These are phyloP conservation scores for Macaranga tanarius DNA, from an alignment of 441 rosid species.

Conservation along the genomic window DNA sequence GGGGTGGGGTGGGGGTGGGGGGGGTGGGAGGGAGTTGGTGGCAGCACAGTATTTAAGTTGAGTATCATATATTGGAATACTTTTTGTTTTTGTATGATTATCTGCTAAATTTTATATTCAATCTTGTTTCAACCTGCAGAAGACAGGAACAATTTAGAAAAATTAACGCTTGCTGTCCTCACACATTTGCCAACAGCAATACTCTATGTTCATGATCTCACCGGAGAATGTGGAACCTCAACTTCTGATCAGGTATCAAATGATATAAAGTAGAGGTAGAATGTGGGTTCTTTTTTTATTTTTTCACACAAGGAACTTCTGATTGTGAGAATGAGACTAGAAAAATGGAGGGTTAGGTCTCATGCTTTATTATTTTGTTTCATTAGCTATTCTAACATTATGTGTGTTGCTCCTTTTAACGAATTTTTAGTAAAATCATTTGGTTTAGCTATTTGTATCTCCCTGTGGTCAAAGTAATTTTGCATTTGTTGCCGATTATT, in stretches of 20 bases:
- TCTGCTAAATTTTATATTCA: background rate
- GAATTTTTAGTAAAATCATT: background rate
- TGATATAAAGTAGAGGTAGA: background rate
- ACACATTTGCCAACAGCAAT: slow-evolving; percentile 93
- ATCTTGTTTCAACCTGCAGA: slow-evolving; percentile 42
- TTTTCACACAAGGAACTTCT: background rate
- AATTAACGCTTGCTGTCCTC: slow-evolving; percentile 89
- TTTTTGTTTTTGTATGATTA: slow-evolving; percentile 1
- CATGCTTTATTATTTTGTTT: background rate
- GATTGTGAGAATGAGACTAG: background rate
- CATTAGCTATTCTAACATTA: background rate
- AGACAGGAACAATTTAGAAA: slow-evolving; percentile 89
- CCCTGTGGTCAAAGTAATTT: background rate
- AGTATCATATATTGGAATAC: too few species aligned
- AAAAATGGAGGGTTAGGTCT: too few species aligned
- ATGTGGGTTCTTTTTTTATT: background rate
- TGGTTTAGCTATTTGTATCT: background rate
- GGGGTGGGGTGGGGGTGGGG: too few species aligned
- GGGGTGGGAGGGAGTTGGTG: too few species aligned
- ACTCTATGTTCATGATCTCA: slow-evolving; percentile 85
- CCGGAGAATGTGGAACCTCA: slow-evolving; percentile 97
- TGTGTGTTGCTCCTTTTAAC: background rate
- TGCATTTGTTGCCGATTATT: slow-evolving; percentile 12
- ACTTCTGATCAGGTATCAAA: slow-evolving; percentile 81
- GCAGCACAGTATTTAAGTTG: too few species aligned